Base-by-base conservation (phyloP, 345 rosid genomes). In the Citrus australasica region DNA sequence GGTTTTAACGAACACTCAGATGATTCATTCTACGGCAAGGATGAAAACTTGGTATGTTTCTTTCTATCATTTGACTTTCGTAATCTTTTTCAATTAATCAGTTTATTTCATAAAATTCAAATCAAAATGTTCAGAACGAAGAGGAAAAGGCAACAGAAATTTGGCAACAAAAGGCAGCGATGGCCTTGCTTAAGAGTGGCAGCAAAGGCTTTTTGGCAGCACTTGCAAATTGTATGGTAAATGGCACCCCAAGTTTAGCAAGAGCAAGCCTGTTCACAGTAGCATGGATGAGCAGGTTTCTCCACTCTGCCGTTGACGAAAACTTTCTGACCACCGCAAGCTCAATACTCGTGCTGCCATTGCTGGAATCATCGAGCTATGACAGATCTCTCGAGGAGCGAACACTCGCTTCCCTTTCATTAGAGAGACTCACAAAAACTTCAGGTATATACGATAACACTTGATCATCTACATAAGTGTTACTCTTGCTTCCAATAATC, bases 191-290 rank as follows among this genome's bases (percentile, higher is more conserved):
- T 0, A 80, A 75, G 67, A 83, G 74, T 51, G 88, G 90, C 2
- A 70, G 78, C 66, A 71, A 75, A 56, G 80, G 83, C 68, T 79
- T 89, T 32, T 75, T 91, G 67, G 76, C 63, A 25, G 89, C 92
- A 35, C 85, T 91, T 53, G 83, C 95, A 7, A 77, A 75, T 76
- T 84, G 84, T 7, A 88, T 91, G 25, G 89, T 81, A 16, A 85
- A 87, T 28, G 93, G 89, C 30, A 83, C 78, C 32, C 89, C 90
- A 9, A 81, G 35, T 78, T 76, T 91, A 64, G 86, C 81, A 28
- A 83, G 86, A 72, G 85, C 93, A 46, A 82, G 92, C 80, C 79
- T 91, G 6, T 75, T 81, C 65, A 91, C 90, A 1, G 83, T 87
- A 19, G 79, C 93, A 9, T 91, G 93, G 92, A 79, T 88, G 70